Base-by-base conservation (phyloP, 225 moss, liverwort and hornwort genomes). In the Neckera pumila region DNA sequence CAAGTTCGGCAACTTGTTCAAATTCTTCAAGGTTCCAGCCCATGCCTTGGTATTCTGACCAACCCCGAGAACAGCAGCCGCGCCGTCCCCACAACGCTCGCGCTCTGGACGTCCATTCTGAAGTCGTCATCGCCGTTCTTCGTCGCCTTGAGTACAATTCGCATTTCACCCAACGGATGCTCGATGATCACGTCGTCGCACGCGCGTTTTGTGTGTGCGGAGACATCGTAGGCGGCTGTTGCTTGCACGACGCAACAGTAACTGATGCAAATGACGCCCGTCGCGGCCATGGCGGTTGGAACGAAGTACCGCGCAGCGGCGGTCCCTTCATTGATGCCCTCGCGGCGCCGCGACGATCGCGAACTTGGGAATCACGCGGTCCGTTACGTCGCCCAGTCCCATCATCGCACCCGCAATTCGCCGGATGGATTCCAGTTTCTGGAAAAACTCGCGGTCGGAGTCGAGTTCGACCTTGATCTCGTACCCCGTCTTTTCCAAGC, bases 281-380 rank as follows among this genome's bases (percentile, higher is more conserved):
- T 96, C 71, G 95, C 95, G 33, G 96, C 95, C 94, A 96, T 90
- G 28, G 51, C 80, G 62, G 83, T 89, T 20, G 95, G 96, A 65
- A 91, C 92, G 76, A 96, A 94, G 80, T 96, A 95, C n/a, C 95
- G 79, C 47, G 93, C 95, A 1, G 93, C 70, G 30, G 94, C 69
- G 63, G 53, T 91, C 57, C 90, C 91, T n/a, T n/a, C n/a, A n/a
- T 4, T 43, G 56, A 14, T 11, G 70, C 5, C 54, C 79, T 70
- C 84, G 86, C 23, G 96, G 91, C 70, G 85, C 83, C 17, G 95
- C 90, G 6, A 96, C 94, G 19, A 96, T 92, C 21, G 90, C 95
- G 25, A 95, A 92, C 83, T 95, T 96, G 67, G 95, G 95, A 47
- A 93, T 83, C 85, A 95, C 96, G 17, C 88, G 60, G 38, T 88